Base-by-base conservation (phyloP, 2,329 filamentous ascomycete species). In the Diatrype stigma region DNA sequence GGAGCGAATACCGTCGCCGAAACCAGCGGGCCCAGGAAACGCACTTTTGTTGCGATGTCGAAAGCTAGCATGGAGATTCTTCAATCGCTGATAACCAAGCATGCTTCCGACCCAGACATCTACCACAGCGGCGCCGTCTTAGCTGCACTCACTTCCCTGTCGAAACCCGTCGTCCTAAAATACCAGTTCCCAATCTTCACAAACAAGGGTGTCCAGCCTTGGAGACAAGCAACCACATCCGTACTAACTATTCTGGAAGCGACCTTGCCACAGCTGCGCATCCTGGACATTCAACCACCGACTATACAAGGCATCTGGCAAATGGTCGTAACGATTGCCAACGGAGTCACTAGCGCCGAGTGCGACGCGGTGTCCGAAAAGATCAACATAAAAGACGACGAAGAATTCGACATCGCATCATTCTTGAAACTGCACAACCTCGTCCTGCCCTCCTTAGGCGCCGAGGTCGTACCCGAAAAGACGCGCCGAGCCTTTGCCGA, bases 31-130 rank as follows among this genome's bases (percentile, higher is more conserved):
- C n/a, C 55, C 60, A 47, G 68, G 47, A 83, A 83, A 51, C 87
- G 90, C 6, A 96, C 90, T 0, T 97, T 91, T 64, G 84, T 99
- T 50, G 93, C 94, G 32, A 81, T 97, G 63, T 90, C 92, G 1
- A 96, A 94, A 67, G 82, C 82, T 19, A 84, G 87, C 52, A 94
- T 96, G 79, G 73, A 78, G 2, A 80, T 90, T 44, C 69, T 95
- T 2, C 77, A 87, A 56, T 72, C 70, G 0, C 70, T 90, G 2
- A 73, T 87, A 3, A 68, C 82, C 3, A 70, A 74, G 16, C 84
- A 89, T 55, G 78, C 82, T 0, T 67, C 72, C 0, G 82, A 88
- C 22, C 63, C 73, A n/a, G 82, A 87, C 34, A 81, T 96, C 0
- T 91, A 92, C 62, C 73, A 72, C 1, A 84, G 83, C 42, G 84